Base-by-base conservation (phyloP, 306 rosid genomes). In the Datisca glomerata region DNA sequence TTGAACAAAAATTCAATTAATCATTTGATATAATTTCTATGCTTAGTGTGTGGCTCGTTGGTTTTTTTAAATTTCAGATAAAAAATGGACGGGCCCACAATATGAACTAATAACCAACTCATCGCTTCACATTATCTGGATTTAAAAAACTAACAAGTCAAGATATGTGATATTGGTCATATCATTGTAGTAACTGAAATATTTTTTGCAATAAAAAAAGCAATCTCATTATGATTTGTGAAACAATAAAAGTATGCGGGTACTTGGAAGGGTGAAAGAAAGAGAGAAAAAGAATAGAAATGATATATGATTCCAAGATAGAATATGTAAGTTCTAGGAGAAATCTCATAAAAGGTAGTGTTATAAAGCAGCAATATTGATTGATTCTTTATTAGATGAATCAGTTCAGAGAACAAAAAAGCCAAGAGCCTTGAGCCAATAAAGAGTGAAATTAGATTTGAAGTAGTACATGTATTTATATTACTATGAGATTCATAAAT, bases 71-170 rank as follows among this genome's bases (percentile, higher is more conserved):
- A 27, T 4, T 27, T 7, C 31, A 7, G 7, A 27, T 4, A 27
- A 27, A 7, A 27, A 27, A n/a, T n/a, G n/a, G n/a, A n/a, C n/a
- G n/a, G n/a, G n/a, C n/a, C n/a, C n/a, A n/a, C n/a, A n/a, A n/a
- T n/a, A n/a, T n/a, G n/a, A 38, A 42, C 23, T 42, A 42, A 19
- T 18, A 8, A 18, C 24, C 47, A 18, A 42, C 6, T 20, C 47
- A 20, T 42, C 25, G 25, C 19, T 42, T 42, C n/a, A 4, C 25
- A 42, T 42, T 21, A 42, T 42, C 25, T 42, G n/a, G 25, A 18
- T 18, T 1, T 18, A 42, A 42, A 4, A 20, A 42, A 42, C 23
- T 13, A 42, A 42, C 4, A 4, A 25, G 31, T 42, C 25, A 14
- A 42, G 47, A 42, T 20, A 42, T 25, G 31, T 25, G 4, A 25